Evolutionary conservation across 2,329 filamentous ascomycete species (phyloP), one percentile per base, ranked within the genome.

Genomic region (Sordariomycetes sp.): DNA sequence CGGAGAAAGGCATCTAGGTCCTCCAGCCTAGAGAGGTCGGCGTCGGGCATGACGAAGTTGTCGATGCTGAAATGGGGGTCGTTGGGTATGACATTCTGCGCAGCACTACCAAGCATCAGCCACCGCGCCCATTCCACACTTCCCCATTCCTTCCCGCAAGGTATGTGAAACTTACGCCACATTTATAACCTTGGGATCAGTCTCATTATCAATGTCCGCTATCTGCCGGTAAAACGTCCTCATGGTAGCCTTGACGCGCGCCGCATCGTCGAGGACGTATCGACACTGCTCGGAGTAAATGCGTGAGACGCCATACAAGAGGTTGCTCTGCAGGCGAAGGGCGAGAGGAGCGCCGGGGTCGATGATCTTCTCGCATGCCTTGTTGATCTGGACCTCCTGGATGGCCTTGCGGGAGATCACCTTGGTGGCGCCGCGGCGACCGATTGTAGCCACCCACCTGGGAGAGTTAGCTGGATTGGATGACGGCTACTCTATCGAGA

Each of bases 371-470:
- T 86, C 79, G 69, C 92, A 96, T 58, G 94, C 91, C 66, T 87
- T 90, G 39, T 83, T 78, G 28, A 99, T 85, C 65, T 97, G 80
- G 62, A 99, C 94, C 17, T 89, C 84, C 59, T 92, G 82, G 59
- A 99, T 95, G 10, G 89, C 86, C 68, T 94, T 96, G 54, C 87
- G 83, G 8, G 85, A 89, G 63, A 99, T 90, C 63, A 83, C 87
- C 42, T 86, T 76, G 56, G 73, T 79, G 0, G 85, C 87, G 62
- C 84, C 88, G 4, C 59, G 56, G 10, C 82, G 78, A 20, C 90
- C 90, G 1, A 95, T 80, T 0, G 92, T 99, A 50, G 94, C 94
- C 50, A 96, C 85, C 50, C 96, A 83, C 92, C 92, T 96, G 61
- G 48, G 48, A 17, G 35, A 10, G n/a, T 2, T 48, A 50, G 22